A percentile compares a stretch with the other conserved stretches of the same genome.
Conservation (phyloP, 176 grass and related monocot species). For the Musa acuminata region DNA sequence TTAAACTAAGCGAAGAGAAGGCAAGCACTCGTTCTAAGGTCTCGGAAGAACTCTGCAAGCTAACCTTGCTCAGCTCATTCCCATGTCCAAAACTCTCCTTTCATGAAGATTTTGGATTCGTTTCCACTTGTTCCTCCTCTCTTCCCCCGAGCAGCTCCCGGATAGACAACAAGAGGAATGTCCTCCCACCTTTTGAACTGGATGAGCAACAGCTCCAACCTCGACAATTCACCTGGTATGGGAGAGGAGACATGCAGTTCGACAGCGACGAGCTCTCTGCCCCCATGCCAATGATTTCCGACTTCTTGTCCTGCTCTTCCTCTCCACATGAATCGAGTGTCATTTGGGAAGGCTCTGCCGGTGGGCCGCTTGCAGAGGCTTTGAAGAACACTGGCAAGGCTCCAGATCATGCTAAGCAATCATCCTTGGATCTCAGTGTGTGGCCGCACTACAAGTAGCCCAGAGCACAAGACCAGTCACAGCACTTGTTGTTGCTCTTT, state of each 20-base stretch:
- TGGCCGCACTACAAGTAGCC: background rate
- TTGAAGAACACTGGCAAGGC: background rate
- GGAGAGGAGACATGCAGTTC: background rate
- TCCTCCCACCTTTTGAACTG: background rate
- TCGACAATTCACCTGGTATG: background rate
- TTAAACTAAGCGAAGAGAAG: background rate
- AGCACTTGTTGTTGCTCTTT: background rate
- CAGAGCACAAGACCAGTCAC: background rate
- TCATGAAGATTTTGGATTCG: background rate
- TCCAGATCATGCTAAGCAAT: background rate
- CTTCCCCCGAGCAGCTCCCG: background rate
- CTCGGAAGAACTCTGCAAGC: background rate
- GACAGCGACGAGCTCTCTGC: background rate
- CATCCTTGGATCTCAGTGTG: conserved; percentile 1
- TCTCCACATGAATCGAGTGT: background rate
- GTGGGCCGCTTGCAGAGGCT: background rate
- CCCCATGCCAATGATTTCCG: background rate
- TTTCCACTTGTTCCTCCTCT: background rate
- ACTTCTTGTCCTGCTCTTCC: background rate
- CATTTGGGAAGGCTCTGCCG: background rate
- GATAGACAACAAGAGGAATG: too few relatives aligned
- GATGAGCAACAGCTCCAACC: background rate
- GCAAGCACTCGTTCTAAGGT: background rate
- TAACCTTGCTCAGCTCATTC: background rate
- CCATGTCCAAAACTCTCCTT: background rate